Percentiles rank a stretch among this genome's conserved stretches.
Conservation (phyloP, 805 yeast genomes). For the Vanderwaltozyma polyspora region DNA sequence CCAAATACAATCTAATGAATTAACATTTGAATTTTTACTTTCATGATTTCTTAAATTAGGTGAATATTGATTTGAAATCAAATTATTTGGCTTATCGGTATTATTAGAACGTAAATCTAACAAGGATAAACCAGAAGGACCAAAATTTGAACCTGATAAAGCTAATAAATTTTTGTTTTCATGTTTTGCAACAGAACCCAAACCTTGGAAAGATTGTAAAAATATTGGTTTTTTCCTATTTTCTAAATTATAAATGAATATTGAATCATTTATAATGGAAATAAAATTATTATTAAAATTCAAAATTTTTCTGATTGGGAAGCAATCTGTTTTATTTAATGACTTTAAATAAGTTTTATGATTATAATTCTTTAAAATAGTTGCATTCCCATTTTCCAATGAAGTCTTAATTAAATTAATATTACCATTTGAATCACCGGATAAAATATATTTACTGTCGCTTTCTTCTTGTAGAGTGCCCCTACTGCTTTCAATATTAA, state of each 20-base stretch:
- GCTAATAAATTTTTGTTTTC: slow-evolving; percentile 37
- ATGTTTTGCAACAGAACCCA: slow-evolving; percentile 13
- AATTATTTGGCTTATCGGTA: slow-evolving; percentile 7
- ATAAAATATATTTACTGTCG: slow-evolving; percentile 29
- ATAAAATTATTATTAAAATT: slow-evolving; percentile 29
- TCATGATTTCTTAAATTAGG: no score
- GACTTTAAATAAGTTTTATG: slow-evolving; percentile 51
- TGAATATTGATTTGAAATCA: slow-evolving; percentile 14
- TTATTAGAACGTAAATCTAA: slow-evolving; percentile 48
- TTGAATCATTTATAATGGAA: slow-evolving; percentile 53
- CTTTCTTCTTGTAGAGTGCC: no score
- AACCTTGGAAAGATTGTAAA: slow-evolving; percentile 15
- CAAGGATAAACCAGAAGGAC: slow-evolving; percentile 62
- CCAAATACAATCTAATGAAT: slow-evolving; percentile 14
- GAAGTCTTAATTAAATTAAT: slow-evolving; percentile 59
- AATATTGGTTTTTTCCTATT: slow-evolving; percentile 29
- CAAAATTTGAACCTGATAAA: slow-evolving; percentile 46
- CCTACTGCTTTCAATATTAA: neutral
- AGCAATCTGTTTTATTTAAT: neutral
- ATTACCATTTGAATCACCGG: slow-evolving; percentile 70
- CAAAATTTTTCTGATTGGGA: slow-evolving; percentile 13
- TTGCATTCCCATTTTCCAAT: slow-evolving; percentile 44
- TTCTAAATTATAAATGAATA: slow-evolving; percentile 68
- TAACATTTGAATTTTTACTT: slow-evolving; percentile 4
- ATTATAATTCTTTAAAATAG: slow-evolving; percentile 65